Conservation (phyloP, 108 stramenopile species). For the Pelagomonas calceolata region DNA sequence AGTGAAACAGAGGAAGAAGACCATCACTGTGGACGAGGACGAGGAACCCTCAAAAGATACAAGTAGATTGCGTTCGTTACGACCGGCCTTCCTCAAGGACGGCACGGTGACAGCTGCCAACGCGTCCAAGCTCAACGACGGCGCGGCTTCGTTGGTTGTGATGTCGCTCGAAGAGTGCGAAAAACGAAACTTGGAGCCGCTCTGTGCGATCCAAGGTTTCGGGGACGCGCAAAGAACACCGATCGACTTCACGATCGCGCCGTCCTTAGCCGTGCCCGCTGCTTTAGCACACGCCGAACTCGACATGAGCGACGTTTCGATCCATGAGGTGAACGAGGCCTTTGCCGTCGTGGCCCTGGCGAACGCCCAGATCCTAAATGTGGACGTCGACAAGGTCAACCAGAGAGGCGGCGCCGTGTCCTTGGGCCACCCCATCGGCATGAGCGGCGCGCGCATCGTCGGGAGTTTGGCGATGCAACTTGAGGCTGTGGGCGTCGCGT, state of each 20-base stretch:
- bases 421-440: slow-evolving; percentile 90
- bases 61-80: slow-evolving; percentile 54
- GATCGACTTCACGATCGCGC: slow-evolving; percentile 81
- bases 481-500: slow-evolving; percentile 75
- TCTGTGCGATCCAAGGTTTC: slow-evolving; percentile 70
- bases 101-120: slow-evolving; percentile 97
- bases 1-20: slow-evolving; percentile 39
- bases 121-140: slow-evolving; percentile 87
- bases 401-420: slow-evolving; percentile 87
- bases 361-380: slow-evolving; percentile 66
- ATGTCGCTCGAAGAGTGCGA: slow-evolving; percentile 62
- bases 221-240: slow-evolving; percentile 77
- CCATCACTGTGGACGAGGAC: slow-evolving; percentile 48
- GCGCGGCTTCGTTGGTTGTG: slow-evolving; percentile 79
- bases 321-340: slow-evolving; percentile 96
- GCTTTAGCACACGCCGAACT: slow-evolving; percentile 69
- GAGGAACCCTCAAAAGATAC: slow-evolving; percentile 68
- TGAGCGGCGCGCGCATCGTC: slow-evolving; percentile 82
- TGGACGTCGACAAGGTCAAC: slow-evolving; percentile 69
- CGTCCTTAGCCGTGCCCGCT: slow-evolving; percentile 72
- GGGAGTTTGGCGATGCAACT: slow-evolving; percentile 71
- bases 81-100: slow-evolving; percentile 32
- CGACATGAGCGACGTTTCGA: slow-evolving; percentile 63
- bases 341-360: slow-evolving; percentile 87
- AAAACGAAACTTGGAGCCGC: slow-evolving; percentile 51